These are phyloP conservation scores for Termitomyces sp. DNA, from an alignment of 768 basidiomycete genomes.

Conservation along the genomic window DNA sequence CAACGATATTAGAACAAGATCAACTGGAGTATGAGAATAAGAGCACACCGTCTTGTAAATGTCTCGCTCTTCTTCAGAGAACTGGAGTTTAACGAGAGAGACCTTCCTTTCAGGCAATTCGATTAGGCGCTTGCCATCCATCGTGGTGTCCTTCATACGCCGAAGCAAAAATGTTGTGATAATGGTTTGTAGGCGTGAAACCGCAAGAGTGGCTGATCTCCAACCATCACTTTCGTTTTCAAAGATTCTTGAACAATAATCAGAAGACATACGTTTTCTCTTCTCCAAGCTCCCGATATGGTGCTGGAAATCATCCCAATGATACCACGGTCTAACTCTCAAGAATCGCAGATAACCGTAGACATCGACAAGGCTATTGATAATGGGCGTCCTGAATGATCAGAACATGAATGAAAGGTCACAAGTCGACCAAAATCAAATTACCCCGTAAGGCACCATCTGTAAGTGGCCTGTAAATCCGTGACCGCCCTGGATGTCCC, in stretches of 20 bases:
- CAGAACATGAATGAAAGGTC: background rate
- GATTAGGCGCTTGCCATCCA: constrained; percentile 67
- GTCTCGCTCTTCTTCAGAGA: constrained; percentile 55
- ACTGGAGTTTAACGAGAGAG: constrained; percentile 45
- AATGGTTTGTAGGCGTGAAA: constrained; percentile 53
- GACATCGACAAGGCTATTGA: constrained; percentile 54
- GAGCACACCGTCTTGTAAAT: constrained; percentile 49
- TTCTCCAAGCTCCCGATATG: constrained; percentile 38
- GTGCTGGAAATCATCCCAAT: constrained; percentile 33
- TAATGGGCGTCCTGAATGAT: constrained; percentile 49
- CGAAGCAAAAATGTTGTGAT: constrained; percentile 49
- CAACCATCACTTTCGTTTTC: background rate
- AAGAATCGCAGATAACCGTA: constrained; percentile 43
- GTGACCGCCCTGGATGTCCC: constrained; percentile 51
- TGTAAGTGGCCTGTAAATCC: constrained; percentile 42
- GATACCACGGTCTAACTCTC: constrained; percentile 41
- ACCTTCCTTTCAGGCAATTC: constrained; percentile 55
- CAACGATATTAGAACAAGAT: background rate
- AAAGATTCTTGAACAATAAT: background rate
- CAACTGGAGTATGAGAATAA: background rate
- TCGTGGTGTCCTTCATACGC: constrained; percentile 54
- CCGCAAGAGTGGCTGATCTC: constrained; percentile 45
- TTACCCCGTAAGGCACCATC: constrained; percentile 67
- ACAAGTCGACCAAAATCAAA: constrained; percentile 5
- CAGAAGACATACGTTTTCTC: constrained; percentile 34